A percentile compares a stretch with the other conserved stretches of the same genome.
These are phyloP conservation scores for Chalciporus piperatus DNA, from an alignment of 768 basidiomycete genomes.

Conservation along the genomic window DNA sequence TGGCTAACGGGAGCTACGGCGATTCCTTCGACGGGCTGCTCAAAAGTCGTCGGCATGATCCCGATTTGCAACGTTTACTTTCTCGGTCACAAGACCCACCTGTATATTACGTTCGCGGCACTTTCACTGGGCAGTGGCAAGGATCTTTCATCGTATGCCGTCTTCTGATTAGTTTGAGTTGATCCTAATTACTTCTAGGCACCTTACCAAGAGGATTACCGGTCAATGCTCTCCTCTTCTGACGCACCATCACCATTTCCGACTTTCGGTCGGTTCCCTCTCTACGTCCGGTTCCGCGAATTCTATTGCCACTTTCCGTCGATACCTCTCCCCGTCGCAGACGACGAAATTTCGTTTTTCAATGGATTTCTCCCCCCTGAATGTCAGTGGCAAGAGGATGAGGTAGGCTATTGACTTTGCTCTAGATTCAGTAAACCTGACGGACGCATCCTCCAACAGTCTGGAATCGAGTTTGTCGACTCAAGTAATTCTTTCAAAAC, in stretches of 20 bases:
- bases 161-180: not conserved
- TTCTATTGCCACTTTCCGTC: conserved; percentile 40
- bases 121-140: conserved; percentile 47
- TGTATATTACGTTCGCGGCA: conserved; percentile 40
- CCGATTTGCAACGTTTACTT: conserved; percentile 29
- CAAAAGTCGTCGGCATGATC: conserved; percentile 32
- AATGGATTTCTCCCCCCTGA: conserved; percentile 49
- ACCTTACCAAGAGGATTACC: conserved; percentile 38
- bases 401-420: conserved; percentile 15
- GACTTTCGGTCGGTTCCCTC: conserved; percentile 40
- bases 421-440: not conserved
- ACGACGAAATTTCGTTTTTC: conserved; percentile 34
- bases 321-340: conserved; percentile 33
- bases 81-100: conserved; percentile 1
- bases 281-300: conserved; percentile 49
- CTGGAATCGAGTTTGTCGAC: conserved; percentile 32
- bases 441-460: conserved; percentile 9
- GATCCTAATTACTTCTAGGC: conserved; percentile 29
- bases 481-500: conserved; percentile 34
- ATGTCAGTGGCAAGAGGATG: conserved; percentile 33
- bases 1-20: conserved; percentile 25
- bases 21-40: conserved; percentile 15
- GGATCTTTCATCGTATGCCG: conserved; percentile 46
- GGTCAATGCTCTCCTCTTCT: conserved; percentile 33
- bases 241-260: conserved; percentile 35